These are phyloP conservation scores for Ampelocalamus luodianensis DNA, from an alignment of 176 grass and related monocot species.

Conservation along the genomic window DNA sequence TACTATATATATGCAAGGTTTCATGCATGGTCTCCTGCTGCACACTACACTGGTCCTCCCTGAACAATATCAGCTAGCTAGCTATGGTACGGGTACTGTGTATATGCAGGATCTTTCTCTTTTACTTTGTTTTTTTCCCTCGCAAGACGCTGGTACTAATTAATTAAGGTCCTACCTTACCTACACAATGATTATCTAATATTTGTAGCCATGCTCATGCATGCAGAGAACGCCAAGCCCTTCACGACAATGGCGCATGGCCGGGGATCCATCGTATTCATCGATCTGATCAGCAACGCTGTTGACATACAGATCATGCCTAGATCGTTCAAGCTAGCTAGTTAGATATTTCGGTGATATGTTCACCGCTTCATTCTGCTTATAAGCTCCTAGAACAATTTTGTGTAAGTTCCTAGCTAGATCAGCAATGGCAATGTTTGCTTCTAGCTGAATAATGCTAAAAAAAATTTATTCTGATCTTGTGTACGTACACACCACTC, in stretches of 20 bases:
- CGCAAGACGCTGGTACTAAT: neutral
- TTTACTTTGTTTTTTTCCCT: neutral
- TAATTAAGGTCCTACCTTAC: neutral
- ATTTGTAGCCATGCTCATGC: neutral
- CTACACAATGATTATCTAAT: neutral
- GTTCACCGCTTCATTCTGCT: neutral
- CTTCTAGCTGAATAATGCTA: neutral
- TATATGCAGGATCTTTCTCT: neutral
- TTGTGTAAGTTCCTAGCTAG: neutral
- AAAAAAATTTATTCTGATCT: neutral
- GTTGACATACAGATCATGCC: conserved; percentile 4
- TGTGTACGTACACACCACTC: neutral
- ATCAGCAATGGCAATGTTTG: neutral
- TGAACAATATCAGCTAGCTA: neutral
- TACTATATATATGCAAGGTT: neutral
- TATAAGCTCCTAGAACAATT: neutral
- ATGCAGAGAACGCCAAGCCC: conserved; percentile 18
- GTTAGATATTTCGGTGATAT: neutral
- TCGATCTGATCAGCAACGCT: neutral
- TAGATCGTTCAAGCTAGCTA: neutral
- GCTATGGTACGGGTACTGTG: neutral
- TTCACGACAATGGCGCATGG: conserved; percentile 24
- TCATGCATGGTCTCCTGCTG: neutral
- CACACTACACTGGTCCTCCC: neutral
- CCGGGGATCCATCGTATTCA: neutral